These are phyloP conservation scores for Hyphopichia wangnamkhiaoensis DNA, from an alignment of 1,139 yeast species.

Conservation along the genomic window DNA sequence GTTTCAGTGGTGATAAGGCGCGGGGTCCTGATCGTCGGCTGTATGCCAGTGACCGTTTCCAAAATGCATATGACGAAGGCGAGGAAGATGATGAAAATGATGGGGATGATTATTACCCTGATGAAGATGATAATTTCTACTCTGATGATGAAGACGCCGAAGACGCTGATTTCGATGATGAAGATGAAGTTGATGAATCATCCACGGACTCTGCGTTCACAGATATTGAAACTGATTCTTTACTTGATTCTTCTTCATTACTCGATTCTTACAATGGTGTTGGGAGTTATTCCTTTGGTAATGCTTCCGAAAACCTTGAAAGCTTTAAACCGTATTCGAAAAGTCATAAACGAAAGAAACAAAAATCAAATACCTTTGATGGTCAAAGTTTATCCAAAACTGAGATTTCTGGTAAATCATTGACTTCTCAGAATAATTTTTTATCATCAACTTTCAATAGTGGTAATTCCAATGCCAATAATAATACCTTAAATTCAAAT, in stretches of 20 bases:
- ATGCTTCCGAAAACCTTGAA: conserved; percentile 12
- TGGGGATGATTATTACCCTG: conserved; percentile 9
- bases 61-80: conserved; percentile 1
- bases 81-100: conserved; percentile 1
- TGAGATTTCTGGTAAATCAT: conserved; percentile 7
- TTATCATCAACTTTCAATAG: conserved; percentile 5
- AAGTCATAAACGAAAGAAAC: conserved; percentile 20
- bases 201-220: conserved; percentile 48
- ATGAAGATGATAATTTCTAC: conserved; percentile 13
- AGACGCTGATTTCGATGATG: conserved; percentile 18
- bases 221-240: conserved; percentile 44
- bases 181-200: conserved; percentile 26
- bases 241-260: conserved; percentile 33
- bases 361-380: conserved; percentile 18
- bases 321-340: conserved; percentile 12
- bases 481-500: too few relatives aligned
- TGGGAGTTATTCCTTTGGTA: conserved; percentile 19
- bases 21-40: too few relatives aligned
- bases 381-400: conserved; percentile 17
- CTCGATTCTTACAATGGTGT: conserved; percentile 24
- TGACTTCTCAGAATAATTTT: conserved; percentile 9
- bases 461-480: conserved; percentile 1
- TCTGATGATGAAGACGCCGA: conserved; percentile 12
- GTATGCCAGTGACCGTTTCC: too few relatives aligned
- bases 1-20: too few relatives aligned